Percentiles rank a stretch among this genome's conserved stretches.
These are phyloP conservation scores for Lupinus albus DNA, from an alignment of 306 rosid genomes.

Conservation along the genomic window DNA sequence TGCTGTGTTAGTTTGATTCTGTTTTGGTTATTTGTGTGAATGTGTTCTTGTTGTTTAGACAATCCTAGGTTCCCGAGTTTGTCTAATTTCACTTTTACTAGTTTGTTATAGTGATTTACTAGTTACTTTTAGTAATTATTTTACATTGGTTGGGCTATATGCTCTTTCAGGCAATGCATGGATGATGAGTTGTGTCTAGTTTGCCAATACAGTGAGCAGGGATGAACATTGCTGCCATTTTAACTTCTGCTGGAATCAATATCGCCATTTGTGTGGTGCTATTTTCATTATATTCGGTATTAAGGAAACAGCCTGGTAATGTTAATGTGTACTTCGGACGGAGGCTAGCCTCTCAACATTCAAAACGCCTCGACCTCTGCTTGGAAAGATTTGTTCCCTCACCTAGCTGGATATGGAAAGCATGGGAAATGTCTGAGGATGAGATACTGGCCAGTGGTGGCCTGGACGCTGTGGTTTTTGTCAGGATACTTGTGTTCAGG, in stretches of 20 bases:
- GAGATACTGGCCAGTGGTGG: conserved; percentile 77
- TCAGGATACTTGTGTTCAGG: conserved; percentile 85
- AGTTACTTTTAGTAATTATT: too few relatives aligned
- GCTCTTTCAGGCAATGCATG: conserved; percentile 43
- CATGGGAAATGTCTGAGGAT: conserved; percentile 81
- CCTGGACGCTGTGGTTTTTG: conserved; percentile 83
- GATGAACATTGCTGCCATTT: conserved; percentile 84
- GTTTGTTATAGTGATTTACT: conserved; percentile 32
- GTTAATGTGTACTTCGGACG: conserved; percentile 76
- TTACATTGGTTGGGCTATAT: conserved; percentile 21
- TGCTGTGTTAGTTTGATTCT: conserved; percentile 27
- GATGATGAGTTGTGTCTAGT: conserved; percentile 39
- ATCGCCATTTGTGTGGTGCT: conserved; percentile 68
- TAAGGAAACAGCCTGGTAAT: conserved; percentile 93
- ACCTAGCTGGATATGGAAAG: conserved; percentile 83
- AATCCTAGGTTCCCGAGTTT: background rate
- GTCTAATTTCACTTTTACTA: conserved; percentile 11
- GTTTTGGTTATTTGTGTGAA: conserved; percentile 10
- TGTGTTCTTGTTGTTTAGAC: too few relatives aligned
- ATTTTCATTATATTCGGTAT: conserved; percentile 73
- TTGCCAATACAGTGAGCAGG: conserved; percentile 46
- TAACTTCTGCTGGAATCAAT: conserved; percentile 94
- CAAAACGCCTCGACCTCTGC: conserved; percentile 47
- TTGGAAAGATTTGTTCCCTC: conserved; percentile 96
- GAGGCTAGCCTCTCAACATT: conserved; percentile 53